phyloP scores from a whole-genome alignment of 192 early-diverging fungal genomes.

The Mortierella claussenii region DNA sequence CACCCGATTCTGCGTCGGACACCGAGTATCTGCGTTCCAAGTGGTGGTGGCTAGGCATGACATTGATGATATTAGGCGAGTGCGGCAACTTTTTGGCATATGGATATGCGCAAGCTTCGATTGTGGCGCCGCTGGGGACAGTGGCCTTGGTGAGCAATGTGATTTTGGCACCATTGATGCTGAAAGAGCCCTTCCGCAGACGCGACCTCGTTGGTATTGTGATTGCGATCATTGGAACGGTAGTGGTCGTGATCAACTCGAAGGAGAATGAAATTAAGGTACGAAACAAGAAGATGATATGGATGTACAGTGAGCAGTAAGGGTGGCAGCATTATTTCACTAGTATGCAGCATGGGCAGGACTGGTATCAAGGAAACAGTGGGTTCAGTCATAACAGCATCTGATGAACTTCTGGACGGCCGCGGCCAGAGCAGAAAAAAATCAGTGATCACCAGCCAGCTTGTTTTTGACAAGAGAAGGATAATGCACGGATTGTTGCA shows the following conservation, averaged over 20 bases:
- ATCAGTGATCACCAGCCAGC: no score
- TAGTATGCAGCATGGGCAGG: no score
- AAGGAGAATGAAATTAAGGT: constrained; percentile 66
- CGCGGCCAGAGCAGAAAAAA: no score
- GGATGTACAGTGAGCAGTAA: neutral
- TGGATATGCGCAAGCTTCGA: constrained; percentile 78
- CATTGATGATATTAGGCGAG: constrained; percentile 65
- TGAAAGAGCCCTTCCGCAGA: constrained; percentile 68
- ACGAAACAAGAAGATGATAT: neutral
- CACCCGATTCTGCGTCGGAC: constrained; percentile 30
- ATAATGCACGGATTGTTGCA: constrained; percentile 4
- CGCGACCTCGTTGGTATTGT: constrained; percentile 70
- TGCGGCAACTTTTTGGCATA: constrained; percentile 70
- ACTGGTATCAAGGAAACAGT: no score
- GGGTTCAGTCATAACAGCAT: no score
- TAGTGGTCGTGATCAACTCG: constrained; percentile 69
- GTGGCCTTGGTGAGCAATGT: constrained; percentile 77
- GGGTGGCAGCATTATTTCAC: neutral
- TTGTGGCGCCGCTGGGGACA: constrained; percentile 80
- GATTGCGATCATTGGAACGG: constrained; percentile 71
- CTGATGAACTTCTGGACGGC: no score
- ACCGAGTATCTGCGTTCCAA: constrained; percentile 62
- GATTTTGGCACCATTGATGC: constrained; percentile 74
- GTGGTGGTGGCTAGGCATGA: constrained; percentile 77
- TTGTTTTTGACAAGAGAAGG: no score